phyloP scores from a whole-genome alignment of 2,329 filamentous ascomycete genomes.

The Didymella sp. region DNA sequence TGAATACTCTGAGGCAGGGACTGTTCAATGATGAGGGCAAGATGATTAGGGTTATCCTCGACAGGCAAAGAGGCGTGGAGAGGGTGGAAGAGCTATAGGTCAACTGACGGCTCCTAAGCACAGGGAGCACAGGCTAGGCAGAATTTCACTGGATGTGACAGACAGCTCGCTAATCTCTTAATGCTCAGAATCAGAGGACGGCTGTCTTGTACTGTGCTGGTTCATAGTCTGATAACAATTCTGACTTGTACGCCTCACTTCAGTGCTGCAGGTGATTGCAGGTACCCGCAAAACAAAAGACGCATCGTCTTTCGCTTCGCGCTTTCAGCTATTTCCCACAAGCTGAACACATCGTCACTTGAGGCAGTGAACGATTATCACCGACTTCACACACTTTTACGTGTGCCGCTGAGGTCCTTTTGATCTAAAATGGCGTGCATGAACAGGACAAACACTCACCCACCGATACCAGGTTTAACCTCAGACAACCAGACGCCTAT shows the following conservation, averaged over 20 bases:
- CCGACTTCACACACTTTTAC: background rate
- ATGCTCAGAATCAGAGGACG: background rate
- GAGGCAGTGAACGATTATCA: background rate
- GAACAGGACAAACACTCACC: background rate
- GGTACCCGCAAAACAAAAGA: background rate
- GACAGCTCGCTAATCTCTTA: background rate
- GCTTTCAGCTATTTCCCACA: background rate
- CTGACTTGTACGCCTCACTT: background rate
- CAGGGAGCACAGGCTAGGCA: background rate
- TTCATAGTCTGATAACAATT: background rate
- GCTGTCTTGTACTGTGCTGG: background rate
- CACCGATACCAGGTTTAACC: background rate
- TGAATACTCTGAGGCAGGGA: constrained; percentile 57
- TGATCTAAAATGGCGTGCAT: background rate
- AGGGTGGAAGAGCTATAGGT: constrained; percentile 43
- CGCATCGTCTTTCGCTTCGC: background rate
- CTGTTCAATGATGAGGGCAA: constrained; percentile 56
- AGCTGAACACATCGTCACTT: background rate
- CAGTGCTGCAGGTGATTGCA: background rate
- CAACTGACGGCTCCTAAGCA: background rate
- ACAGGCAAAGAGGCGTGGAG: constrained; percentile 54
- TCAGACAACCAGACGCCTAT: background rate
- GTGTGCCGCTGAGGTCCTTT: background rate
- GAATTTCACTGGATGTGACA: background rate
- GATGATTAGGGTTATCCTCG: constrained; percentile 60